Evolutionary conservation across 2,329 filamentous ascomycete genomes (phyloP).

Genomic region (Diaporthe longicolla): DNA sequence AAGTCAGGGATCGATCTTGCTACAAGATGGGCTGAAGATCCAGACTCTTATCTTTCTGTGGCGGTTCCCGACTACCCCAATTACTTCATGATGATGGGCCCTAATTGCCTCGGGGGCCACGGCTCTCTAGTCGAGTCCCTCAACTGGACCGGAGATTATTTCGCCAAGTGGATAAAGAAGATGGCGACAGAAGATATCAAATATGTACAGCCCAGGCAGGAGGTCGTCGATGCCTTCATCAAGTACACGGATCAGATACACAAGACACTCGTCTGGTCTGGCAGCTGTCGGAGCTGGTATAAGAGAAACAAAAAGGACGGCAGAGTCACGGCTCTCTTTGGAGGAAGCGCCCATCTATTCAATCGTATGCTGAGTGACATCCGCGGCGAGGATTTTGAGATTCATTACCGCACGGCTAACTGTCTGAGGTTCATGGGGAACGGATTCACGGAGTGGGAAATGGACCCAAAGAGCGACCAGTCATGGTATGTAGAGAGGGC

Average conservation of each 20-base stretch:
- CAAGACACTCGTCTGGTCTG: background rate
- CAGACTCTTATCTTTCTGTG: background rate
- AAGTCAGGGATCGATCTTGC: background rate
- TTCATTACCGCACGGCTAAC: background rate
- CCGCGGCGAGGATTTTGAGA: constrained; percentile 1
- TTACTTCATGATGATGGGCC: constrained; percentile 9
- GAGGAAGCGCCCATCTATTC: background rate
- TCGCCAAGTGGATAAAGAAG: background rate
- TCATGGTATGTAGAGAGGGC: background rate
- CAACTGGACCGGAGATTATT: constrained; percentile 1
- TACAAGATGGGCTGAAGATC: background rate
- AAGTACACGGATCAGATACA: constrained; percentile 1
- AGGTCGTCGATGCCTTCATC: background rate
- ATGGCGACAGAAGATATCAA: background rate
- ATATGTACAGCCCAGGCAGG: background rate
- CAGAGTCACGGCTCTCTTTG: background rate
- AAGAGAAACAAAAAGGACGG: background rate
- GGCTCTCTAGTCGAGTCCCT: background rate
- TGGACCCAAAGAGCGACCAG: background rate
- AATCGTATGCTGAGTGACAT: background rate
- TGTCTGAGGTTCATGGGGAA: background rate
- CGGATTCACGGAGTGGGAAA: background rate
- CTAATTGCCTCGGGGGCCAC: constrained; percentile 1
- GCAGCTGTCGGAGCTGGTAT: background rate
- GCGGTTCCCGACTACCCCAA: background rate